A percentile compares a stretch with the other conserved stretches of the same genome.
These are phyloP conservation scores for Magnaporthiopsis rhizophila DNA, from an alignment of 2,329 filamentous ascomycete species.

Conservation along the genomic window DNA sequence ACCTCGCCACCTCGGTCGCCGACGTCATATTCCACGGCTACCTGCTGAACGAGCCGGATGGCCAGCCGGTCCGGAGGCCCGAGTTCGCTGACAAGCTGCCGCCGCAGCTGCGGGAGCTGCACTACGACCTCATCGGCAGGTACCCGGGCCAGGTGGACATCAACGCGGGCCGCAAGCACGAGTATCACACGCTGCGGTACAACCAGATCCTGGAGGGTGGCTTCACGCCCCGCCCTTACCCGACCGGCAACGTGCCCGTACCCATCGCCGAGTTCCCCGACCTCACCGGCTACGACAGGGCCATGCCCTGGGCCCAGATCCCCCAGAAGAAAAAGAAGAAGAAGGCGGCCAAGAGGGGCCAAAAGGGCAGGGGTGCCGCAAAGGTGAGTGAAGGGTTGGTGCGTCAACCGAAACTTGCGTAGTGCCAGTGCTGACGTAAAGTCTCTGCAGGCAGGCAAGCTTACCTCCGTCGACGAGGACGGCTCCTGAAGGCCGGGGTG, in stretches of 20 bases:
- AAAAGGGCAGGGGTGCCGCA: neutral
- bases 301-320: neutral
- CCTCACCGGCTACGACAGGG: neutral
- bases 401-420: neutral
- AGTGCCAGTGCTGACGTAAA: neutral
- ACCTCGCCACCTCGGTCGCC: neutral
- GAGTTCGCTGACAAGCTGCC: neutral
- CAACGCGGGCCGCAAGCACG: neutral
- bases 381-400: neutral
- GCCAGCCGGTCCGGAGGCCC: neutral
- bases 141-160: constrained; percentile 1
- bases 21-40: neutral
- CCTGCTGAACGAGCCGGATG: neutral
- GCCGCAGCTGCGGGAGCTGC: neutral
- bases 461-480: neutral
- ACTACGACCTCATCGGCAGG: neutral
- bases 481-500: neutral
- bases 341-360: neutral
- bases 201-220: constrained; percentile 1
- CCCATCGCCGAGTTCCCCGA: constrained; percentile 1
- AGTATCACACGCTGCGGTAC: constrained; percentile 2
- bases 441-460: neutral
- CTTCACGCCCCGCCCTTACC: constrained; percentile 2
- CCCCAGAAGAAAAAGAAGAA: neutral
- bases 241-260: neutral